These are phyloP conservation scores for Ustilaginoidea virens DNA, from an alignment of 2,329 filamentous ascomycete genomes.

Conservation along the genomic window DNA sequence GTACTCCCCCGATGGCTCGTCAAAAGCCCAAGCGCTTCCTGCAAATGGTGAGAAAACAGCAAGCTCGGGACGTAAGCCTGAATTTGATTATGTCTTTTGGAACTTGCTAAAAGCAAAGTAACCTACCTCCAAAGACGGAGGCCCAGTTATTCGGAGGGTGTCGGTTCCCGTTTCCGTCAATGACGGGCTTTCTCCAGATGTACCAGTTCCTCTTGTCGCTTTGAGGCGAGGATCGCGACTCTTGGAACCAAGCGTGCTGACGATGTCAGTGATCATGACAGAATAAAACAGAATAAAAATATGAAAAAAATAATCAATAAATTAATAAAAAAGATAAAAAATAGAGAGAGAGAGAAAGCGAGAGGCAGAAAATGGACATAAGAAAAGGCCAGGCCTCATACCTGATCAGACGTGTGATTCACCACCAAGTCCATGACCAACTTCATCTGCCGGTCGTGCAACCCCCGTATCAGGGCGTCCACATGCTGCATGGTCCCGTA, in stretches of 20 bases:
- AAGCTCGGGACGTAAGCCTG: neutral
- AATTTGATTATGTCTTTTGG: too few relatives aligned
- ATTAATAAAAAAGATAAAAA: too few relatives aligned
- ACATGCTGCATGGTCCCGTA: slow-evolving; percentile 57
- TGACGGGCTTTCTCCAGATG: slow-evolving; percentile 46
- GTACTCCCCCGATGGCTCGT: slow-evolving; percentile 32
- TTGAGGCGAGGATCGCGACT: slow-evolving; percentile 38
- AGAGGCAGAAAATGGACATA: too few relatives aligned
- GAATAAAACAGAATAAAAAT: too few relatives aligned
- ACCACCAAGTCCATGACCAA: slow-evolving; percentile 59
- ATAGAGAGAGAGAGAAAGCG: too few relatives aligned
- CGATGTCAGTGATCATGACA: too few relatives aligned
- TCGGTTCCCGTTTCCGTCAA: slow-evolving; percentile 38
- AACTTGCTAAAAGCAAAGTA: neutral
- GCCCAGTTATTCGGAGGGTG: slow-evolving; percentile 47
- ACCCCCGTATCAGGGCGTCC: slow-evolving; percentile 42
- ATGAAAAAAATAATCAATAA: too few relatives aligned
- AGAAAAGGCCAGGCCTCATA: too few relatives aligned
- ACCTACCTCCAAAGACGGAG: slow-evolving; percentile 21
- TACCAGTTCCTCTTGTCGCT: slow-evolving; percentile 45
- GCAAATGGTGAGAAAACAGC: neutral
- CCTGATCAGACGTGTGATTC: slow-evolving; percentile 53
- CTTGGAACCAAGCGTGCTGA: slow-evolving; percentile 42
- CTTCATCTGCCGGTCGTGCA: slow-evolving; percentile 49
- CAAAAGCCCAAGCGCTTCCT: slow-evolving; percentile 29